A percentile compares a stretch with the other conserved stretches of the same genome.
phyloP scores from a whole-genome alignment of 176 grass and related monocot species.

The Avena eriantha region DNA sequence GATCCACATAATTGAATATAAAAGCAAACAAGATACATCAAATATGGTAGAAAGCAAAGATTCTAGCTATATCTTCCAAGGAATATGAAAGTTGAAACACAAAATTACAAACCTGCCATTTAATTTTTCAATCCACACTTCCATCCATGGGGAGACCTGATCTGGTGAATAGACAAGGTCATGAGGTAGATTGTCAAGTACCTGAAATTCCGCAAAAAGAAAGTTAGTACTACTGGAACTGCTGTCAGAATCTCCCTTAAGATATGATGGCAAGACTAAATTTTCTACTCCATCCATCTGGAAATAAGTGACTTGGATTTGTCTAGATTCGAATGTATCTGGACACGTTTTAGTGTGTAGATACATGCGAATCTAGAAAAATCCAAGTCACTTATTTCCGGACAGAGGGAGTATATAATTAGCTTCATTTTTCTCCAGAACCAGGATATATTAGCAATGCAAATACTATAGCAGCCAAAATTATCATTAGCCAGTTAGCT shows the following conservation, averaged over 20 bases:
- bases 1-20: slow-evolving; percentile 31
- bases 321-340: too few species aligned
- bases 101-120: slow-evolving; percentile 64
- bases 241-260: background rate
- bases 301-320: too few species aligned
- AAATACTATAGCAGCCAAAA: background rate
- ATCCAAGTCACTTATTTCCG: too few species aligned
- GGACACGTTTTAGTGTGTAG: too few species aligned
- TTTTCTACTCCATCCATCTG: background rate
- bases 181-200: slow-evolving; percentile 99
- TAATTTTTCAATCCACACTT: slow-evolving; percentile 92
- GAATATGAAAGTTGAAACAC: slow-evolving; percentile 6
- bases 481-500: background rate
- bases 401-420: background rate
- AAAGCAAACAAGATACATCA: slow-evolving; percentile 28
- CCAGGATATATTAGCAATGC: background rate
- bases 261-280: slow-evolving; percentile 7
- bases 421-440: slow-evolving; percentile 7
- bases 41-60: slow-evolving; percentile 1
- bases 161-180: slow-evolving; percentile 94
- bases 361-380: too few species aligned
- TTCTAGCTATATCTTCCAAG: slow-evolving; percentile 15
- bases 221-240: slow-evolving; percentile 26
- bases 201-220: slow-evolving; percentile 61
- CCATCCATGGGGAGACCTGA: slow-evolving; percentile 91